Conservation (phyloP, 192 early-diverging fungal genomes). For the Linnemannia schmuckeri region DNA sequence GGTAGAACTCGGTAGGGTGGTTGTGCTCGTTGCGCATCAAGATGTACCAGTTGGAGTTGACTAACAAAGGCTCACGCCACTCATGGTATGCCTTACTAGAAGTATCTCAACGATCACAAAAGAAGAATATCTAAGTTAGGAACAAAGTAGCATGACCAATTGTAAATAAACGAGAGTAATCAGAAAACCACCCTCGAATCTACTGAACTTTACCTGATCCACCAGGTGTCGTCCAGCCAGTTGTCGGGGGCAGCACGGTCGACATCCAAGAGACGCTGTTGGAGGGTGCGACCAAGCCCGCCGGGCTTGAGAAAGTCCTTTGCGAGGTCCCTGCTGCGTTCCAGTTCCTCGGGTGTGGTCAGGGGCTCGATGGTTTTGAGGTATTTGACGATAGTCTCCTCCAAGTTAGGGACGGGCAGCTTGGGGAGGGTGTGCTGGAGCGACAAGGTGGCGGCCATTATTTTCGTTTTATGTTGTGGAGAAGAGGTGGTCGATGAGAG, state of each 20-base stretch:
- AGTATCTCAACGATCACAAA: background rate
- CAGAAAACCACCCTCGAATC: background rate
- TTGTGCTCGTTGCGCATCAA: constrained; percentile 72
- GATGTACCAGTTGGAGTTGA: constrained; percentile 94
- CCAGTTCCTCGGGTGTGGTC: constrained; percentile 60
- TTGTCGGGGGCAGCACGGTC: constrained; percentile 70
- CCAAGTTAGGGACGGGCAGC: constrained; percentile 74
- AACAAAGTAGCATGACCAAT: background rate
- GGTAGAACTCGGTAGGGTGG: constrained; percentile 61
- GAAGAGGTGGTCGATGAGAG: background rate
- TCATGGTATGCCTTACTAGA: constrained; percentile 75
- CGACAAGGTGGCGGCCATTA: constrained; percentile 53
- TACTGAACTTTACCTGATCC: constrained; percentile 59
- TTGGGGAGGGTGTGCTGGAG: constrained; percentile 66
- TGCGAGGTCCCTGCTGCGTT: constrained; percentile 58
- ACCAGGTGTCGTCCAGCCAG: constrained; percentile 80
- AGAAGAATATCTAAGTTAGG: background rate
- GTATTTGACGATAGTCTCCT: constrained; percentile 69
- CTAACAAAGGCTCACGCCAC: constrained; percentile 84
- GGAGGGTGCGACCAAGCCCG: constrained; percentile 65
- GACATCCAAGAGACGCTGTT: constrained; percentile 73
- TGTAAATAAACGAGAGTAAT: background rate
- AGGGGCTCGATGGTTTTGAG: constrained; percentile 71
- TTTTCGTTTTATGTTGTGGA: background rate
- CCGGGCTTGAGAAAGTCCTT: constrained; percentile 63